phyloP scores from a whole-genome alignment of 2,329 filamentous ascomycete genomes.

The Seiridium unicorne region DNA sequence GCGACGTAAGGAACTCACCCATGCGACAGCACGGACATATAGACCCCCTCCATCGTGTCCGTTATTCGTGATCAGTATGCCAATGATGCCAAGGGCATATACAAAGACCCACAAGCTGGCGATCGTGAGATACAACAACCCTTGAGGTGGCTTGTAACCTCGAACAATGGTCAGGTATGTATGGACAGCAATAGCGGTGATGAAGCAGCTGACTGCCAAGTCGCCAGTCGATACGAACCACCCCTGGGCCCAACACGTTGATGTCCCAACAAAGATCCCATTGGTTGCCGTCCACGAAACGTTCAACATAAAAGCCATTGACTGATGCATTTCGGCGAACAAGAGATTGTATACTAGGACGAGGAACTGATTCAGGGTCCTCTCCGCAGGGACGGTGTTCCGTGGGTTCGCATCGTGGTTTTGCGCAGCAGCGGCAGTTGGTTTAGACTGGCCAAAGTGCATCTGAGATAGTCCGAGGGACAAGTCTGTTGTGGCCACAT shows the following conservation, averaged over 20 bases:
- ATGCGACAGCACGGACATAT: constrained; percentile 58
- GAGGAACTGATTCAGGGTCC: constrained; percentile 63
- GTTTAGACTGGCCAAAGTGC: constrained; percentile 2
- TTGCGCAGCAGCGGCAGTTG: not conserved
- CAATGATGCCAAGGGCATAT: constrained; percentile 55
- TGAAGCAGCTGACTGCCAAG: constrained; percentile 65
- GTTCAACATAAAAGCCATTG: constrained; percentile 54
- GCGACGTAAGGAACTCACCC: not conserved
- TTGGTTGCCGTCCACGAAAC: constrained; percentile 48
- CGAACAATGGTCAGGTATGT: constrained; percentile 64
- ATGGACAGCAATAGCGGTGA: constrained; percentile 63
- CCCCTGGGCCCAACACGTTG: constrained; percentile 40
- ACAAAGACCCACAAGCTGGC: constrained; percentile 56
- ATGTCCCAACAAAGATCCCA: constrained; percentile 3
- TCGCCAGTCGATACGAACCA: constrained; percentile 68
- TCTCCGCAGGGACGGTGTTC: constrained; percentile 14
- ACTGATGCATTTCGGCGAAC: constrained; percentile 8
- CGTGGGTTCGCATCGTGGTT: not conserved
- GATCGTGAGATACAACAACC: constrained; percentile 48
- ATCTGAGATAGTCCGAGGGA: constrained; percentile 1
- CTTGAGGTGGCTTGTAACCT: constrained; percentile 49
- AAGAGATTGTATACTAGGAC: constrained; percentile 69
- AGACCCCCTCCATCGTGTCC: constrained; percentile 41
- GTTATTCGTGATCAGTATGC: constrained; percentile 40
- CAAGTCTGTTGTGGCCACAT: not conserved